Conservation (phyloP, 495 filamentous ascomycete species). For the Penicillium simplicissimum region DNA sequence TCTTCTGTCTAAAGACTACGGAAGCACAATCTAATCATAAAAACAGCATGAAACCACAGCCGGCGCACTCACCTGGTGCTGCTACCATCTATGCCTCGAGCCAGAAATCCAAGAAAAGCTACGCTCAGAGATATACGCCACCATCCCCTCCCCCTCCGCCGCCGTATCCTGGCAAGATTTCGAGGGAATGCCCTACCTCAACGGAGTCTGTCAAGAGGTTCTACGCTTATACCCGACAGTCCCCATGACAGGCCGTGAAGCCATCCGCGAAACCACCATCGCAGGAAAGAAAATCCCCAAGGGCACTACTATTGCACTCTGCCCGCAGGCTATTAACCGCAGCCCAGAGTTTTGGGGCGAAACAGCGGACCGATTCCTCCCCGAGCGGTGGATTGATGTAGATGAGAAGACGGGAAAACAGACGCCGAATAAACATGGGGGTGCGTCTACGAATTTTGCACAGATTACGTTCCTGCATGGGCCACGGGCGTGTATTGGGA, state of each 20-base stretch:
- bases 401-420: conserved; percentile 18
- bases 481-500: conserved; percentile 45
- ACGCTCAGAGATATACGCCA: conserved; percentile 42
- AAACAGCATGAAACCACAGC: conserved; percentile 51
- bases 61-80: conserved; percentile 49
- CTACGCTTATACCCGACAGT: conserved; percentile 48
- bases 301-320: conserved; percentile 40
- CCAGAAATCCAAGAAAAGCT: conserved; percentile 44
- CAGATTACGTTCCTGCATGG: conserved; percentile 48
- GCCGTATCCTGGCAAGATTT: conserved; percentile 34
- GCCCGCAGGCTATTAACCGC: conserved; percentile 40
- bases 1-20: neutral
- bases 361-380: conserved; percentile 40
- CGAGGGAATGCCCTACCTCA: conserved; percentile 48
- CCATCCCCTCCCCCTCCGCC: conserved; percentile 29
- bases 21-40: conserved; percentile 17
- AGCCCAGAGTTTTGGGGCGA: conserved; percentile 38
- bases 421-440: conserved; percentile 30
- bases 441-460: conserved; percentile 42
- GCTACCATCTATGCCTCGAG: conserved; percentile 45
- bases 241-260: conserved; percentile 44
- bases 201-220: conserved; percentile 48
- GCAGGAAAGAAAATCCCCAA: conserved; percentile 40
- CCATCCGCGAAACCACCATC: conserved; percentile 44
- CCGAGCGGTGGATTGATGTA: conserved; percentile 49